phyloP scores from a whole-genome alignment of 1,284 basidiomycete genomes.

The Ceratobasidium sp. region DNA sequence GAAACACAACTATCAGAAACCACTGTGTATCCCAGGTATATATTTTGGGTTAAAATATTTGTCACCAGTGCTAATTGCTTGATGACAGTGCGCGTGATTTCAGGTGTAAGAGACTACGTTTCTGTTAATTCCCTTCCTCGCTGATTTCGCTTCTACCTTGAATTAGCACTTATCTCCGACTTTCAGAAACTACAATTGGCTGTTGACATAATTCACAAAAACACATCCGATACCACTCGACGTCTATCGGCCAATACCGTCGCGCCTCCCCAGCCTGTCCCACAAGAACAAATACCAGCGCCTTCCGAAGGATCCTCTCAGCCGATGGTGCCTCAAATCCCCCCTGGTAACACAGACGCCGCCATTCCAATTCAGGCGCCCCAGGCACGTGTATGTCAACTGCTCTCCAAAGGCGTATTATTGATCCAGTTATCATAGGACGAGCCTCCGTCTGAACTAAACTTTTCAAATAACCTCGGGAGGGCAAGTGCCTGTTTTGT shows the following conservation, averaged over 20 bases:
- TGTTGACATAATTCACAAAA: not conserved
- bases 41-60: not conserved
- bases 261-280: not conserved
- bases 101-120: not conserved
- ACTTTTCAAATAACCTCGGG: too few relatives aligned
- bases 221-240: not conserved
- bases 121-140: too few relatives aligned
- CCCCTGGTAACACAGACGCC: too few relatives aligned
- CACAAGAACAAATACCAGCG: too few relatives aligned
- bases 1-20: constrained; percentile 4
- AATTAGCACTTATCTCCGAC: not conserved
- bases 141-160: not conserved
- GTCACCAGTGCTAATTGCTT: not conserved
- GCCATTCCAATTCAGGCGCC: too few relatives aligned
- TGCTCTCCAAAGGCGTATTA: too few relatives aligned
- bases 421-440: too few relatives aligned
- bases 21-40: not conserved
- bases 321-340: too few relatives aligned
- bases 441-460: too few relatives aligned
- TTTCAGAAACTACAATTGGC: not conserved
- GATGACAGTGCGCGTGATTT: not conserved
- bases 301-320: too few relatives aligned
- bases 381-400: too few relatives aligned
- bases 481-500: too few relatives aligned
- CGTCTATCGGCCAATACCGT: not conserved